A percentile compares a stretch with the other conserved stretches of the same genome.
Conservation (phyloP, 192 early-diverging fungal species). For the Haplosporangium gracile region DNA sequence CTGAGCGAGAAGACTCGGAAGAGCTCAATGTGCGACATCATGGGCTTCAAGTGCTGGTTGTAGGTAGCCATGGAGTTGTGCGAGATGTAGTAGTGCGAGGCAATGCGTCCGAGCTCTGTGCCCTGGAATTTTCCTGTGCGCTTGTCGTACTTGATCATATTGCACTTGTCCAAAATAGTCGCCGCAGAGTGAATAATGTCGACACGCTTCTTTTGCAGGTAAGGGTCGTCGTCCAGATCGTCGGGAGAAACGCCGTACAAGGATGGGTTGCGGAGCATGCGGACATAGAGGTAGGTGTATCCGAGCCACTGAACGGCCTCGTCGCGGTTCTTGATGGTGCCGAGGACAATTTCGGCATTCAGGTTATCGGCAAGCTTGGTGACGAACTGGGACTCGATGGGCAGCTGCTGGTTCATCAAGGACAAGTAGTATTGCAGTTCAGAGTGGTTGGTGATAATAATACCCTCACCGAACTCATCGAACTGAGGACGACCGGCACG, state of each 20-base stretch:
- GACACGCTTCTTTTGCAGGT: slow-evolving; percentile 85
- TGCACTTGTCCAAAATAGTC: slow-evolving; percentile 87
- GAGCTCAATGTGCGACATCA: slow-evolving; percentile 91
- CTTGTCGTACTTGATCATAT: slow-evolving; percentile 95
- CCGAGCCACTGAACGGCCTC: slow-evolving; percentile 97
- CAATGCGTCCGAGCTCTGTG: slow-evolving; percentile 95
- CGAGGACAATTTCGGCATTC: slow-evolving; percentile 97
- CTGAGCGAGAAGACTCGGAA: slow-evolving; percentile 91
- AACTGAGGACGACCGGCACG: slow-evolving; percentile 97
- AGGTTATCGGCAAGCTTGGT: slow-evolving; percentile 88
- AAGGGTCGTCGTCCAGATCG: slow-evolving; percentile 81
- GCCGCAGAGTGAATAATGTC: slow-evolving; percentile 94
- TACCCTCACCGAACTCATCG: slow-evolving; percentile 96
- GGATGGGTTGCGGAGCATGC: slow-evolving; percentile 93
- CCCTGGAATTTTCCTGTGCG: slow-evolving; percentile 89
- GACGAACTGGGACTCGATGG: slow-evolving; percentile 97
- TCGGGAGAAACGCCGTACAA: slow-evolving; percentile 86
- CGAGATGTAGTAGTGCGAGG: slow-evolving; percentile 96
- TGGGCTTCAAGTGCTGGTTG: slow-evolving; percentile 93
- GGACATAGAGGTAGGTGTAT: slow-evolving; percentile 95
- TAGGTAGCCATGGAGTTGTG: slow-evolving; percentile 94
- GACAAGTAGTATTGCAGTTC: slow-evolving; percentile 98
- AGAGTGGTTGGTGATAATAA: slow-evolving; percentile 93
- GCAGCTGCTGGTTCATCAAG: slow-evolving; percentile 94
- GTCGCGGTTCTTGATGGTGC: slow-evolving; percentile 90